Conservation (phyloP, 176 grass and related monocot species). For the Phyllostachys edulis region DNA sequence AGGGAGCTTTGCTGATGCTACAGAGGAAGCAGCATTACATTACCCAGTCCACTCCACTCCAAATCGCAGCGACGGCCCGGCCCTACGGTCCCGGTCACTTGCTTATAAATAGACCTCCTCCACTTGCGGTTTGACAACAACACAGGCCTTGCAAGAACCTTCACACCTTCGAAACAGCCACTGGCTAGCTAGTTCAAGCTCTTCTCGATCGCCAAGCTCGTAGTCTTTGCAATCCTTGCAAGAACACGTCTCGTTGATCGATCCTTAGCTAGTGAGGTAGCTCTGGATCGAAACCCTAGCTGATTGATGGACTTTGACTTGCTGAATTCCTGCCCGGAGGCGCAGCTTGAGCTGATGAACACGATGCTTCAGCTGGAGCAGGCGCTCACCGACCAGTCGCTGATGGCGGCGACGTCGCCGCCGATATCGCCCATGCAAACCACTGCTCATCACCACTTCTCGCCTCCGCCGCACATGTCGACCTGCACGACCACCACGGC, state of each 20-base stretch:
- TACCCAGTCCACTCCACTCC: slow-evolving; percentile 25
- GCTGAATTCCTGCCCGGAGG: slow-evolving; percentile 62
- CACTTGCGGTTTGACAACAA: slow-evolving; percentile 36
- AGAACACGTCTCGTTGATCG: not conserved
- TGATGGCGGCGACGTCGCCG: slow-evolving; percentile 19
- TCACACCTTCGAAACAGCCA: slow-evolving; percentile 36
- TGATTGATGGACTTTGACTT: slow-evolving; percentile 62
- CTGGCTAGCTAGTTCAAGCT: slow-evolving; percentile 17
- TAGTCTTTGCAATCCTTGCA: not conserved
- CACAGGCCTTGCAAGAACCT: slow-evolving; percentile 33
- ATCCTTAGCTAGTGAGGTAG: not conserved
- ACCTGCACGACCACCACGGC: not conserved
- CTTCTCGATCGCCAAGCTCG: not conserved
- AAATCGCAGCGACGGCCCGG: not conserved
- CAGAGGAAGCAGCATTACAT: slow-evolving; percentile 30
- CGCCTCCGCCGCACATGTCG: slow-evolving; percentile 36
- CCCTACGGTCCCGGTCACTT: not conserved
- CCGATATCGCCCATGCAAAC: slow-evolving; percentile 41
- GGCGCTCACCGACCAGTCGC: slow-evolving; percentile 35
- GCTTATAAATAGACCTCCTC: slow-evolving; percentile 66
- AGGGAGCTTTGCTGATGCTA: slow-evolving; percentile 9
- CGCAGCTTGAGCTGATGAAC: slow-evolving; percentile 78
- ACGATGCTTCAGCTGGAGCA: slow-evolving; percentile 82
- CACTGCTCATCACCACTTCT: slow-evolving; percentile 22
- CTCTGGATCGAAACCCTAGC: not conserved